These are phyloP conservation scores for Chiua virens DNA, from an alignment of 768 basidiomycete genomes.

Conservation along the genomic window DNA sequence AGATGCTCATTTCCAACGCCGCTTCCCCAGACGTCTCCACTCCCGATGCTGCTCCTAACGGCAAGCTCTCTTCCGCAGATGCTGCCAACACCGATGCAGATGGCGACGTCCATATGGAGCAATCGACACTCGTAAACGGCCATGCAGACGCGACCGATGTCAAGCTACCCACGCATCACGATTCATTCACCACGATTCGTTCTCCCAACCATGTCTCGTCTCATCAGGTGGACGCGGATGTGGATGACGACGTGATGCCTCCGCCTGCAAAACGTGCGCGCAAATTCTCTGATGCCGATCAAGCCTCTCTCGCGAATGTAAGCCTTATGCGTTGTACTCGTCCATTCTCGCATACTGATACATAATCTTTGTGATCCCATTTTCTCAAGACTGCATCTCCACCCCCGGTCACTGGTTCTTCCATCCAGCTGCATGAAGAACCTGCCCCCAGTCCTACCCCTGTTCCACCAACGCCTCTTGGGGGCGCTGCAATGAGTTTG, in stretches of 20 bases:
- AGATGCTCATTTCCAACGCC: conserved; percentile 9
- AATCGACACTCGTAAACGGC: conserved; percentile 25
- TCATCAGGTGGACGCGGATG: conserved; percentile 22
- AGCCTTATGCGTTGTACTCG: conserved; percentile 47
- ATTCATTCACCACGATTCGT: conserved; percentile 34
- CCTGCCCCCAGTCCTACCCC: conserved; percentile 16
- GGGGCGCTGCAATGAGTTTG: conserved; percentile 49
- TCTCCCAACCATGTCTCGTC: conserved; percentile 34
- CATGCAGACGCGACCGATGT: conserved; percentile 8
- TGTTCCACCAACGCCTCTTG: background rate
- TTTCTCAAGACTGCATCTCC: conserved; percentile 67
- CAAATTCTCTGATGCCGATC: conserved; percentile 74
- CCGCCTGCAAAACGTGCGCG: conserved; percentile 85
- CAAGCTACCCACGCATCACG: conserved; percentile 24
- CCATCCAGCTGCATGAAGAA: conserved; percentile 32
- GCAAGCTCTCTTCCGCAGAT: conserved; percentile 35
- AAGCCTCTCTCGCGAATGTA: conserved; percentile 72
- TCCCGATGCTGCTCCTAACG: conserved; percentile 15
- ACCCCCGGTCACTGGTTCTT: conserved; percentile 57
- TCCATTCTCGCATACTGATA: conserved; percentile 54
- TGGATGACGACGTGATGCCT: conserved; percentile 55
- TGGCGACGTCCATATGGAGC: conserved; percentile 34
- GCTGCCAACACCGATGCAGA: conserved; percentile 21
- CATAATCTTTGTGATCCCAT: conserved; percentile 19
- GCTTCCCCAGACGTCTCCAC: conserved; percentile 10